Base-by-base conservation (phyloP, 371 early-diverging fungal genomes). In the Mortierella sp. region DNA sequence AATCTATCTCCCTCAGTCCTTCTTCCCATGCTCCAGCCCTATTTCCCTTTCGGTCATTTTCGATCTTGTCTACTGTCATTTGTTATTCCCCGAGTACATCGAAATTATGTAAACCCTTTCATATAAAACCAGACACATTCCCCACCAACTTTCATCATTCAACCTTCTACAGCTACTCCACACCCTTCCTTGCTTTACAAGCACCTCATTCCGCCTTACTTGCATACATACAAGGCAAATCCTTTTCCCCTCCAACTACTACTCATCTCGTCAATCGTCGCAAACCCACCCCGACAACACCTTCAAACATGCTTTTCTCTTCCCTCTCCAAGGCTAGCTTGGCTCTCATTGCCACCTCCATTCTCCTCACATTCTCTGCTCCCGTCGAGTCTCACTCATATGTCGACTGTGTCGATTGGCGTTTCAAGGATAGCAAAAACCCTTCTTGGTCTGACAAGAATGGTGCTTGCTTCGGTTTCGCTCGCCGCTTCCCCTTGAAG, bases 371-470 rank as follows among this genome's bases (percentile, higher is more conserved):
- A 30, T 61, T 68, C 57, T 39, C 47, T 4, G 20, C 67, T 18
- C 62, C 54, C 22, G 74, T 54, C 61, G 80, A 80, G 40, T 67
- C 75, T 9, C 80, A 80, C 66, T 80, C 80, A 22, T 80, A 68
- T 43, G 75, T 65, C 24, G 72, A 75, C 58, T 80, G 80, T 59
- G 65, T 80, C 54, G 80, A 80, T 63, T 80, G 80, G 80, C 72
- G 72, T 52, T 80, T 80, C 75, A 66, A 55, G 40, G 51, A 67
- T 39, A 45, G 72, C 52, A 79, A 79, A 68, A 65, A 65, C 24
- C 35, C 26, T 1, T 75, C 80, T 14, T 80, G 80, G 80, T 55
- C 55, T 24, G 69, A 75, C 30, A 80, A 75, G 72, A 64, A 80
- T 59, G 80, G 80, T 20, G 60, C 40, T n/a, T 80, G 80, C 69